Evolutionary conservation across 768 basidiomycete genomes (phyloP), one percentile per base, ranked within the genome.

Genomic region (Suillus ampliporus): DNA sequence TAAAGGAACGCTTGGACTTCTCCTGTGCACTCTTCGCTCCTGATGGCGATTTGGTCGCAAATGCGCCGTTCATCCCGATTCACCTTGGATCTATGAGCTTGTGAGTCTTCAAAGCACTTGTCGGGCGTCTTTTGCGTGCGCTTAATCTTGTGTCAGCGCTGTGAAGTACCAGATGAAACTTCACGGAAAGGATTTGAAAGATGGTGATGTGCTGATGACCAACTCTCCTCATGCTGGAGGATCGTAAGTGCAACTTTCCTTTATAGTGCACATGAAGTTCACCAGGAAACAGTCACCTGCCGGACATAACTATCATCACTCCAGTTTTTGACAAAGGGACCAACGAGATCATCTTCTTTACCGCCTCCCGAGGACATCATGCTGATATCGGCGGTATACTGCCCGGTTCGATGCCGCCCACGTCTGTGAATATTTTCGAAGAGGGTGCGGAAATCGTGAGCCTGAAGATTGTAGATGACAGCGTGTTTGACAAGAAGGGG

Each of bases 391-490:
- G 95, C 2, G 95, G 95, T 0, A 95, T 97, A 65, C 81, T 94
- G 3, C 94, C 95, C 7, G 94, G 93, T 1, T 95, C 92, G 41
- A 99, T 98, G 96, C 96, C 96, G 0, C 95, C 97, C 0, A 95
- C 93, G 2, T 91, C 90, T 13, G 89, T 90, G 66, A 94, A 86
- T 64, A 90, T 97, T 48, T 96, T 92, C 69, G 92, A 99, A 74
- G 96, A 99, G 74, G 96, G 96, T 21, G 97, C 96, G 0, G 86
- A 95, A 69, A 90, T 98, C 57, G 85, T 89, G 68, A 90, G 90
- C 72, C 93, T 97, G 83, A 97, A 96, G 77, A 88, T 99, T 63
- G 96, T 99, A 9, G 81, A 86, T 48, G 85, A 82, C 14, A 94
- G 95, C 1, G 76, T 90, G 4, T 97, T 95, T 72, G 89, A 97